Evolutionary conservation across 345 rosid genomes (phyloP).

Genomic region (Firmiana major): DNA sequence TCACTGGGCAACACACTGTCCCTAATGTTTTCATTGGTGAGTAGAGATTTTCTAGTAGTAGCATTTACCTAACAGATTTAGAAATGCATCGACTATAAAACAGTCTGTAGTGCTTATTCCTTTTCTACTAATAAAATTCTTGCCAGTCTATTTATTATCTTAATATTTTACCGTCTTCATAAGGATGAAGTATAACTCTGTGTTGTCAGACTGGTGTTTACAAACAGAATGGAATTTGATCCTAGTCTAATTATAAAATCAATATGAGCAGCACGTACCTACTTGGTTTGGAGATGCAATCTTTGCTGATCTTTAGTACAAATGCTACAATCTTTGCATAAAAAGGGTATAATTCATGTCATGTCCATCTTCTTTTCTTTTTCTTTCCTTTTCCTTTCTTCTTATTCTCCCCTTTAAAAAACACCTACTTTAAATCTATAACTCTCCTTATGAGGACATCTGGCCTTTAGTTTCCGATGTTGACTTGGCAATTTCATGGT

Average conservation of each 20-base stretch:
- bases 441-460: neutral
- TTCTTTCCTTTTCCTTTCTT: neutral
- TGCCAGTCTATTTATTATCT: neutral
- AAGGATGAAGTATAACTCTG: neutral
- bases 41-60: constrained; percentile 13
- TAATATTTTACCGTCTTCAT: neutral
- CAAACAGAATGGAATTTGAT: neutral
- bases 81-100: neutral
- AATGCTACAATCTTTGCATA: neutral
- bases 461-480: neutral
- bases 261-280: neutral
- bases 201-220: neutral
- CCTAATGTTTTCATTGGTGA: constrained; percentile 94
- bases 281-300: neutral
- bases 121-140: neutral
- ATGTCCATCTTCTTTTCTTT: neutral
- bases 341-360: neutral
- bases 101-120: neutral
- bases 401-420: no score
- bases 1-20: constrained; percentile 89
- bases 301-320: neutral
- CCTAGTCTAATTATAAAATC: neutral
- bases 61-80: neutral
- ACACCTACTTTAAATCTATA: no score
- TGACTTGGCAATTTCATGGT: neutral